These are phyloP conservation scores for Tolypocladium endophyticum DNA, from an alignment of 2,329 filamentous ascomycete genomes.

Conservation along the genomic window DNA sequence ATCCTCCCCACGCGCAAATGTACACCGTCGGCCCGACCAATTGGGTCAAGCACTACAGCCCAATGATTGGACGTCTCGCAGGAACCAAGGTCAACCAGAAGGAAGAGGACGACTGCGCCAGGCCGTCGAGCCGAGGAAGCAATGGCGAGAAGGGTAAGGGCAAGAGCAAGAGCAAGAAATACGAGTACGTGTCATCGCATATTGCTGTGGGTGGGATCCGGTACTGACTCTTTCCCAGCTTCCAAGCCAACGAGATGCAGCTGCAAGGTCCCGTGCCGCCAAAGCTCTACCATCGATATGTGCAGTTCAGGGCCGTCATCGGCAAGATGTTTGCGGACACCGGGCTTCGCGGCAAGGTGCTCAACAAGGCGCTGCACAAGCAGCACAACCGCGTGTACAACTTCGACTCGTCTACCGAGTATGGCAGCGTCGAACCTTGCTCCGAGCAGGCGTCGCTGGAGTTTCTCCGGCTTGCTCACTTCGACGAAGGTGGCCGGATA, in stretches of 20 bases:
- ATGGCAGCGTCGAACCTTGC: constrained; percentile 56
- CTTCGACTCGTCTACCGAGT: constrained; percentile 66
- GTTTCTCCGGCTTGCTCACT: constrained; percentile 79
- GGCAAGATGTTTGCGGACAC: constrained; percentile 75
- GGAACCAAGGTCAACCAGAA: constrained; percentile 59
- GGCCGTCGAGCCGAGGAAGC: neutral
- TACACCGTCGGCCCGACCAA: constrained; percentile 70
- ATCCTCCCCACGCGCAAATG: constrained; percentile 55
- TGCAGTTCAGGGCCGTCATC: constrained; percentile 86
- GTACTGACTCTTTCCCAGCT: constrained; percentile 38
- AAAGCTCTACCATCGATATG: constrained; percentile 79
- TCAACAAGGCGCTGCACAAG: constrained; percentile 80
- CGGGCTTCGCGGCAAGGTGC: constrained; percentile 66
- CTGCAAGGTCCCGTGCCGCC: constrained; percentile 72
- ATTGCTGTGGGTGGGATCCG: neutral
- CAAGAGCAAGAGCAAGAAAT: constrained; percentile 43
- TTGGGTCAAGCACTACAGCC: constrained; percentile 79
- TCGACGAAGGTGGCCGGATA: constrained; percentile 72
- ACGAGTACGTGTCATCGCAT: constrained; percentile 53
- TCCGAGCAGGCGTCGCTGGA: constrained; percentile 62
- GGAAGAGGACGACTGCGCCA: constrained; percentile 33
- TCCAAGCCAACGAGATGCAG: constrained; percentile 89
- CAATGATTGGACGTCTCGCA: constrained; percentile 73
- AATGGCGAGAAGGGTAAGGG: neutral
- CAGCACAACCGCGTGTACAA: constrained; percentile 87